Evolutionary conservation across 768 basidiomycete species (phyloP), one percentile per base, ranked within the genome.

Genomic region (Guyanaporus albipodus): DNA sequence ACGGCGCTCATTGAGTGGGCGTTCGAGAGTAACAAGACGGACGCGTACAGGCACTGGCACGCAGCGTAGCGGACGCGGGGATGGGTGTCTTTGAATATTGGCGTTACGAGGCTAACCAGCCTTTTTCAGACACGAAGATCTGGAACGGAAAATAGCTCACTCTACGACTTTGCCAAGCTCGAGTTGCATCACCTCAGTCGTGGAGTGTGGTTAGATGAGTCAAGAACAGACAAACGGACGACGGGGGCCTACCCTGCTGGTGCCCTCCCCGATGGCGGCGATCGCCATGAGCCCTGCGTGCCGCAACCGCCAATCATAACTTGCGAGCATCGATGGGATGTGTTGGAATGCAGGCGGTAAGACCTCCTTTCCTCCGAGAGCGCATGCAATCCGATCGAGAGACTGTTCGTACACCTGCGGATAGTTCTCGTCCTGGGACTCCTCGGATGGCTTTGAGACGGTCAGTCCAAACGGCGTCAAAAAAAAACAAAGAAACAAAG

Each of bases 241-340:
- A 34, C 41, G 45, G 38, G 32, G 14, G 54, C 63, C 19, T 36
- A 83, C 81, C 70, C 82, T 84, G 29, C 77, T 80, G 0, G 87
- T 89, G 2, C 91, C 91, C 66, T 93, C 91, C 0, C 82, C 89
- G 41, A 93, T 84, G 0, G 85, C 79, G 0, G 88, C 88, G 46
- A 95, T 85, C 0, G 89, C 88, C 79, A 91, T 88, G 21, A 94
- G 68, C 10, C 87, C 91, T 0, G 89, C 90, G 56, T 94, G 90
- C 23, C 91, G 73, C 22, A 82, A 76, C 42, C 87, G 75, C 92
- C 92, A 95, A 64, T 92, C 87, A 49, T 83, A 84, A 45, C 78
- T 83, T 0, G 76, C 78, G 46, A 93, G 72, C 83, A 94, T 89
- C 0, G 82, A 82, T 1, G 88, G 88, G 12, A 91, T 89, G 48